phyloP scores from a whole-genome alignment of 352 stramenopile species.

The Phytophthora boehmeriae region DNA sequence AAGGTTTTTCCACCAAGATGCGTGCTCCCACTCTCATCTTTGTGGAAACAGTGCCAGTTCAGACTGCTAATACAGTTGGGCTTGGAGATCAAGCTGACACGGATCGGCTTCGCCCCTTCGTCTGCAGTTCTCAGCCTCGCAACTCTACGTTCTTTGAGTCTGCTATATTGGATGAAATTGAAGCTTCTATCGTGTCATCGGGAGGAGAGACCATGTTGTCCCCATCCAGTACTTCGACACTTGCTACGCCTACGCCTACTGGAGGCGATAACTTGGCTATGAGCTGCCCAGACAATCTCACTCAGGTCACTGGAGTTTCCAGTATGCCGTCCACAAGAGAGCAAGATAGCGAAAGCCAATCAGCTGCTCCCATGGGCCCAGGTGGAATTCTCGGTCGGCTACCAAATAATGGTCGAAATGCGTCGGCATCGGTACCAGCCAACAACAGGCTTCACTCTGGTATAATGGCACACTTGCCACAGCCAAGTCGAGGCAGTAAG shows the following conservation, averaged over 20 bases:
- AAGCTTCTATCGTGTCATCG: conserved; percentile 38
- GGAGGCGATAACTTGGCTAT: conserved; percentile 4
- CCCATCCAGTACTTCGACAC: conserved; percentile 33
- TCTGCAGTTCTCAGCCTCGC: conserved; percentile 51
- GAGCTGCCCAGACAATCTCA: conserved; percentile 17
- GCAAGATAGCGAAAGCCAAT: conserved; percentile 10
- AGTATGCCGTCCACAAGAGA: background rate
- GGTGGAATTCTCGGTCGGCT: conserved; percentile 8
- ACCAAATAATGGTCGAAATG: conserved; percentile 18
- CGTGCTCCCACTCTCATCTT: conserved; percentile 80
- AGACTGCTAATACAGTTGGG: conserved; percentile 38
- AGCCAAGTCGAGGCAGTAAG: conserved; percentile 35
- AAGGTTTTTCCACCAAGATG: conserved; percentile 91
- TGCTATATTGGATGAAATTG: conserved; percentile 33
- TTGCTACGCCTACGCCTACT: conserved; percentile 28
- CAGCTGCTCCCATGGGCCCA: conserved; percentile 1
- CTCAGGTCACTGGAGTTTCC: conserved; percentile 8
- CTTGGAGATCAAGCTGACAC: conserved; percentile 31
- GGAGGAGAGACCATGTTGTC: conserved; percentile 26
- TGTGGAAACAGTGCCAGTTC: conserved; percentile 69
- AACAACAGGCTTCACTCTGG: conserved; percentile 18
- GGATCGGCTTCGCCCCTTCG: conserved; percentile 56
- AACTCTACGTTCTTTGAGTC: conserved; percentile 76
- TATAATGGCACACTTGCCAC: conserved; percentile 33
- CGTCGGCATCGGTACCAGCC: conserved; percentile 3